Evolutionary conservation across 169 alveolate species (phyloP).

Genomic region (Plasmodium falciparum): DNA sequence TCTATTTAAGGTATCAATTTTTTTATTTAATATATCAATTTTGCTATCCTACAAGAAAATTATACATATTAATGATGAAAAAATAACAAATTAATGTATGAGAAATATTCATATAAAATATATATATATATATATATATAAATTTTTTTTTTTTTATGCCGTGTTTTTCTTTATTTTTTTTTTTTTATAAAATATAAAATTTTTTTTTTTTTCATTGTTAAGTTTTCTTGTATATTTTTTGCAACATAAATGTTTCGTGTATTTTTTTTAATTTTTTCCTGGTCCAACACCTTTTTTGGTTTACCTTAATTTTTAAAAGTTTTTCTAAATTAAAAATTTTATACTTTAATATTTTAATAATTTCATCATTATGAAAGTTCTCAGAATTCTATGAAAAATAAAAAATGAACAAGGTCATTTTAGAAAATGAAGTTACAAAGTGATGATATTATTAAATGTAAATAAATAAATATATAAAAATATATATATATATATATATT

Average conservation of each 20-base stretch:
- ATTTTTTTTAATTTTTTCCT: slow-evolving; percentile 1
- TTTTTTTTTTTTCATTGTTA: not conserved
- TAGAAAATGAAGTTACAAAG: not conserved
- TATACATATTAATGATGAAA: not conserved
- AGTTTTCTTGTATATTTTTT: not conserved
- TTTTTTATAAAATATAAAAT: not conserved
- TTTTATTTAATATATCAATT: slow-evolving; percentile 48
- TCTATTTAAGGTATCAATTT: slow-evolving; percentile 45
- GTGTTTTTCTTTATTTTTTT: not conserved
- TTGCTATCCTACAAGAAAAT: slow-evolving; percentile 37
- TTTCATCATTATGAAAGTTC: slow-evolving; percentile 32
- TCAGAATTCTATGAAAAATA: slow-evolving; percentile 17
- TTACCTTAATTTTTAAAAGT: slow-evolving; percentile 55
- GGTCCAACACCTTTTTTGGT: not conserved
- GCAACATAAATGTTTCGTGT: not conserved
- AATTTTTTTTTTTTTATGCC: not conserved
- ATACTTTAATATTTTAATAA: slow-evolving; percentile 35
- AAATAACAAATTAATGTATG: not conserved
- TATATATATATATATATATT: not conserved
- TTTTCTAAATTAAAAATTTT: slow-evolving; percentile 50
- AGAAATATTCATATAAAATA: not conserved
- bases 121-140: too few species aligned
- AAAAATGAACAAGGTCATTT: not conserved
- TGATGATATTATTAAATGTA: not conserved
- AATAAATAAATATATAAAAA: not conserved